These are phyloP conservation scores for Isabelozyma rhagii DNA, from an alignment of 805 yeast genomes.

Conservation along the genomic window DNA sequence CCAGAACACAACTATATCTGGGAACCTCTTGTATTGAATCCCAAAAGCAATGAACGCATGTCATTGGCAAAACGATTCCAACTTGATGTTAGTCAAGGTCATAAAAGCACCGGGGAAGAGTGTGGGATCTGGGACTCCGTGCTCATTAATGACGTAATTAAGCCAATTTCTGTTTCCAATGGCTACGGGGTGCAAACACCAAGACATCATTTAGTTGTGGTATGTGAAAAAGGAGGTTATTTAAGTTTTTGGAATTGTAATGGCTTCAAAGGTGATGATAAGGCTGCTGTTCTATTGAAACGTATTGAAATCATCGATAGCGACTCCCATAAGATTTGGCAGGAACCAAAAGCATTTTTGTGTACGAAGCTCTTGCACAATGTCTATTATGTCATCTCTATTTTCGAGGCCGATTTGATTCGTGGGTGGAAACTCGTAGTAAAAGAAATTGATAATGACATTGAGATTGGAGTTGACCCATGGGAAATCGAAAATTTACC, in stretches of 20 bases:
- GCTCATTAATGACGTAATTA: not conserved
- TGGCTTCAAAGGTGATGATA: slow-evolving; percentile 25
- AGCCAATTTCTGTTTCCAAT: not conserved
- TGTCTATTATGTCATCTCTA: slow-evolving; percentile 45
- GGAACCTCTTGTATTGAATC: slow-evolving; percentile 33
- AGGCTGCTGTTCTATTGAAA: slow-evolving; percentile 22
- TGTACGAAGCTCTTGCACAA: slow-evolving; percentile 8
- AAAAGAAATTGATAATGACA: slow-evolving; percentile 1
- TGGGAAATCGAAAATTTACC: slow-evolving; percentile 40
- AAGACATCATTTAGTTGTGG: slow-evolving; percentile 30
- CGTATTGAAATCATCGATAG: slow-evolving; percentile 11
- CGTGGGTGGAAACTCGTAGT: slow-evolving; percentile 41
- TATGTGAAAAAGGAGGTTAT: slow-evolving; percentile 27
- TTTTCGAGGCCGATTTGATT: slow-evolving; percentile 37
- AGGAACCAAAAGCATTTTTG: slow-evolving; percentile 22
- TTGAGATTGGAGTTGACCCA: slow-evolving; percentile 15
- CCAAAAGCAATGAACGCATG: slow-evolving; percentile 10
- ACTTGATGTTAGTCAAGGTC: slow-evolving; percentile 18
- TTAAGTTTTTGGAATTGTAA: slow-evolving; percentile 64
- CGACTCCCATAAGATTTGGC: slow-evolving; percentile 2
- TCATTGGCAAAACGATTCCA: slow-evolving; percentile 33
- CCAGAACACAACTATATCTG: slow-evolving; percentile 38
- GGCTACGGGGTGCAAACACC: not conserved
- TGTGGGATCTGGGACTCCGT: not conserved
- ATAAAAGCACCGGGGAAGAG: slow-evolving; percentile 1